Conservation (phyloP, 2,329 filamentous ascomycete species). For the Basipetospora sp. region DNA sequence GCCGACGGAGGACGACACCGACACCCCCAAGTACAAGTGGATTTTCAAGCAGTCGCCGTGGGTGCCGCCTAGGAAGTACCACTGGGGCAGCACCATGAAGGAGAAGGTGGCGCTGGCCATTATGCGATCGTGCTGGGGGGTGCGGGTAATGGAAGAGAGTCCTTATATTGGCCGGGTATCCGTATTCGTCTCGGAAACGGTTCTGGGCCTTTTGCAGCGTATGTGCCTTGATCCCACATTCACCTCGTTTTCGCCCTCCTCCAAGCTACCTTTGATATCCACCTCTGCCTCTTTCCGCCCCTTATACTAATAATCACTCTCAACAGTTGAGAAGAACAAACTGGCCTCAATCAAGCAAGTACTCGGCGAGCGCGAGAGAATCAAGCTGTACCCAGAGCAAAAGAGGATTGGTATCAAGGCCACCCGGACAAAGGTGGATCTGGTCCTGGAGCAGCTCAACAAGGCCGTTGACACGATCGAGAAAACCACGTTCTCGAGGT, state of each 20-base stretch:
- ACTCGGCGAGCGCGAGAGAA: conserved; percentile 12
- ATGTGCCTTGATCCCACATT: conserved; percentile 13
- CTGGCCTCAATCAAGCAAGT: too few relatives aligned
- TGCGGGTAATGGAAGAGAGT: conserved; percentile 32
- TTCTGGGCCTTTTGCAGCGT: conserved; percentile 33
- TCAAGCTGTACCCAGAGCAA: conserved; percentile 7
- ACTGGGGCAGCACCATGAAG: conserved; percentile 20
- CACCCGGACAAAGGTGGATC: conserved; percentile 7
- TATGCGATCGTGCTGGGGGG: conserved; percentile 33
- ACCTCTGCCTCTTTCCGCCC: too few relatives aligned
- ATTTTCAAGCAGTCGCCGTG: conserved; percentile 26
- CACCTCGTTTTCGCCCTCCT: too few relatives aligned
- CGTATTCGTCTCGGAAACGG: conserved; percentile 7
- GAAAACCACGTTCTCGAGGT: conserved; percentile 14
- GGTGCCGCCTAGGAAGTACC: conserved; percentile 19
- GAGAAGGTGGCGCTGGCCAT: conserved; percentile 26
- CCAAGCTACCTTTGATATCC: too few relatives aligned
- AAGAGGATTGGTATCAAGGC: conserved; percentile 8
- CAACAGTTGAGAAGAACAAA: too few relatives aligned
- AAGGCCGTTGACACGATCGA: conserved; percentile 15
- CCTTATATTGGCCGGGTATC: conserved; percentile 27
- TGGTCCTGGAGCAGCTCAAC: conserved; percentile 23
- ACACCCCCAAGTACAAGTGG: conserved; percentile 23
- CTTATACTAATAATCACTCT: too few relatives aligned
- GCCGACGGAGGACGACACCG: conserved; percentile 1